These are phyloP conservation scores for Yamadazyma jaroonii DNA, from an alignment of 1,139 yeast species.

Conservation along the genomic window DNA sequence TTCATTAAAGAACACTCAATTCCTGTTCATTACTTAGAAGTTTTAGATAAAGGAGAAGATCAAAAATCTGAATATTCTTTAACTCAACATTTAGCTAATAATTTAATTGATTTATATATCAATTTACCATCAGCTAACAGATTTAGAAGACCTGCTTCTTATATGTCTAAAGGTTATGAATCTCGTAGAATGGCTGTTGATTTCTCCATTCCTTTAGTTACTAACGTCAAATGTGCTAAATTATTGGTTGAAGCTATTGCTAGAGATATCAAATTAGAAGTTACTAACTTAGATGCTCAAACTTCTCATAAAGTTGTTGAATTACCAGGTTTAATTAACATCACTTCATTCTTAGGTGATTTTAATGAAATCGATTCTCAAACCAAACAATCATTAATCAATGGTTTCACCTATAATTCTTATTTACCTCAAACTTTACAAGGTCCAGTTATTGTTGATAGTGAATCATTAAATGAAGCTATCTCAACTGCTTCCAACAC, in stretches of 20 bases:
- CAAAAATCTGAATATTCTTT: slow-evolving; percentile 93
- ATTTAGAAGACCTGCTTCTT: slow-evolving; percentile 98
- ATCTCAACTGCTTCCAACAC: slow-evolving; percentile 54
- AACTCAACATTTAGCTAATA: slow-evolving; percentile 94
- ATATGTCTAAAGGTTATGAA: slow-evolving; percentile 95
- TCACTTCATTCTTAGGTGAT: slow-evolving; percentile 77
- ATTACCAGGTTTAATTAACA: slow-evolving; percentile 84
- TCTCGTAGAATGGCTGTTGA: slow-evolving; percentile 99
- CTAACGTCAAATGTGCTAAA: slow-evolving; percentile 97
- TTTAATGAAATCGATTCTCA: slow-evolving; percentile 62
- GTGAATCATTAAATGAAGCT: slow-evolving; percentile 62
- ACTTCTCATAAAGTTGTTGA: slow-evolving; percentile 81
- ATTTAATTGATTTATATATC: slow-evolving; percentile 92
- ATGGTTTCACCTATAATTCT: slow-evolving; percentile 89
- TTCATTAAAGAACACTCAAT: slow-evolving; percentile 92
- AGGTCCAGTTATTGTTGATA: slow-evolving; percentile 56
- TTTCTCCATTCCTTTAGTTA: slow-evolving; percentile 94
- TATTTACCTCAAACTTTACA: slow-evolving; percentile 70
- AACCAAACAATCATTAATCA: slow-evolving; percentile 68
- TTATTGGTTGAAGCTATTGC: slow-evolving; percentile 90
- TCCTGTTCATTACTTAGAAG: slow-evolving; percentile 94
- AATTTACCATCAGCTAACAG: slow-evolving; percentile 96
- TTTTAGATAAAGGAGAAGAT: slow-evolving; percentile 67
- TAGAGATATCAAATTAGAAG: slow-evolving; percentile 65
- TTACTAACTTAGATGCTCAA: slow-evolving; percentile 81